These are phyloP conservation scores for Pythium volutum DNA, from an alignment of 352 stramenopile genomes.

Conservation along the genomic window DNA sequence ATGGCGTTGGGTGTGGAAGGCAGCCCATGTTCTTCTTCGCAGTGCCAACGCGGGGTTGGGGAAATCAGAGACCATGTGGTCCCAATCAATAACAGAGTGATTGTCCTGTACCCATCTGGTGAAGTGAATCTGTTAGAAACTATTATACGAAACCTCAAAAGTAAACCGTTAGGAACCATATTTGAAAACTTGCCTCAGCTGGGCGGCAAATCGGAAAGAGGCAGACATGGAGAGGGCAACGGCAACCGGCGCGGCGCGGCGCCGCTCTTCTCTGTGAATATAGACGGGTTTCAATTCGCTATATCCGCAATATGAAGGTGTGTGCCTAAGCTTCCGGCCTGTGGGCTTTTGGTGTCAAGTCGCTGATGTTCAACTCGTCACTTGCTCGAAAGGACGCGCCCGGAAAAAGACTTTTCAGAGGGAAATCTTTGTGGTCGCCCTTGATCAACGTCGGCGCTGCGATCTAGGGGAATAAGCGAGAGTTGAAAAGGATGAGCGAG, in stretches of 20 bases:
- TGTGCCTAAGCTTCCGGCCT: neutral
- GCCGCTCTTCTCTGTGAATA: neutral
- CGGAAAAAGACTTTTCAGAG: neutral
- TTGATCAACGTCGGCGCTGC: no score
- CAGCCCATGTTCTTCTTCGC: neutral
- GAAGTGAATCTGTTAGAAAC: neutral
- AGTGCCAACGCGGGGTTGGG: neutral
- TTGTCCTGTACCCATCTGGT: neutral
- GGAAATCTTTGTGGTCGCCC: neutral
- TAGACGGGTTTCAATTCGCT: neutral
- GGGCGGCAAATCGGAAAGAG: neutral
- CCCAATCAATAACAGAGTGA: neutral
- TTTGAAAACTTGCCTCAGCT: neutral
- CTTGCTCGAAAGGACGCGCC: constrained; percentile 12
- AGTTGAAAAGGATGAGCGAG: constrained; percentile 23
- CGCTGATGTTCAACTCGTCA: neutral
- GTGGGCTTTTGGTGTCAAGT: neutral
- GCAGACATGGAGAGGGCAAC: neutral
- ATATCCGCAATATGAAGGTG: neutral
- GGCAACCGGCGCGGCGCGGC: neutral
- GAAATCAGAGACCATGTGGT: neutral
- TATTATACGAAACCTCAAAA: no score
- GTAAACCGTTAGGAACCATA: neutral
- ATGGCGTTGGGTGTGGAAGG: neutral
- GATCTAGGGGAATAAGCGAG: neutral